Conservation (phyloP, 129 eudicot species). For the Solidago caesia region DNA sequence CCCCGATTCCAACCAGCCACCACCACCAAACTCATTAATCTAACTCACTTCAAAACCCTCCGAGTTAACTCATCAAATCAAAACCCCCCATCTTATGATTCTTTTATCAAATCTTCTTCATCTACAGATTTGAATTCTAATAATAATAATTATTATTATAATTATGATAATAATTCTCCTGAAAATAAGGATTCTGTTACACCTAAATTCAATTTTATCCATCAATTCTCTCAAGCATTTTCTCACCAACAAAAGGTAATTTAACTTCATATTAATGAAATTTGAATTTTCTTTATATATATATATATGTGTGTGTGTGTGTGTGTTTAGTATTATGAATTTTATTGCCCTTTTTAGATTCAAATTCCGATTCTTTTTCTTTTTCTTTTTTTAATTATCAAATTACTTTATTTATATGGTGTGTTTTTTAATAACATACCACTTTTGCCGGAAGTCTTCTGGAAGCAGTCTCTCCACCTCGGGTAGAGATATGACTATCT, state of each 20-base stretch:
- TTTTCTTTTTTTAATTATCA: slow-evolving; percentile 6
- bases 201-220: slow-evolving; percentile 17
- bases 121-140: background rate
- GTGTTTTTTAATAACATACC: too few relatives aligned
- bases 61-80: slow-evolving; percentile 42
- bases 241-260: slow-evolving; percentile 38
- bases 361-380: slow-evolving; percentile 14
- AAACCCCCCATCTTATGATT: slow-evolving; percentile 15
- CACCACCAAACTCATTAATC: slow-evolving; percentile 19
- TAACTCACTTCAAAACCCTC: slow-evolving; percentile 27
- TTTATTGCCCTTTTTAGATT: background rate
- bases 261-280: background rate
- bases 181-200: slow-evolving; percentile 39
- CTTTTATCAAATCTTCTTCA: slow-evolving; percentile 6
- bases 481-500: too few relatives aligned
- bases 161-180: background rate
- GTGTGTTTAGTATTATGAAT: slow-evolving; percentile 8
- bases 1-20: slow-evolving; percentile 24
- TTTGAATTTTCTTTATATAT: too few relatives aligned
- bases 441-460: too few relatives aligned
- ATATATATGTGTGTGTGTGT: background rate
- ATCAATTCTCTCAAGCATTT: slow-evolving; percentile 26
- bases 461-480: too few relatives aligned
- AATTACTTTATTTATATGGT: too few relatives aligned
- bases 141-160: background rate